Conservation (phyloP, 192 early-diverging fungal genomes). For the Piromyces sp. region DNA sequence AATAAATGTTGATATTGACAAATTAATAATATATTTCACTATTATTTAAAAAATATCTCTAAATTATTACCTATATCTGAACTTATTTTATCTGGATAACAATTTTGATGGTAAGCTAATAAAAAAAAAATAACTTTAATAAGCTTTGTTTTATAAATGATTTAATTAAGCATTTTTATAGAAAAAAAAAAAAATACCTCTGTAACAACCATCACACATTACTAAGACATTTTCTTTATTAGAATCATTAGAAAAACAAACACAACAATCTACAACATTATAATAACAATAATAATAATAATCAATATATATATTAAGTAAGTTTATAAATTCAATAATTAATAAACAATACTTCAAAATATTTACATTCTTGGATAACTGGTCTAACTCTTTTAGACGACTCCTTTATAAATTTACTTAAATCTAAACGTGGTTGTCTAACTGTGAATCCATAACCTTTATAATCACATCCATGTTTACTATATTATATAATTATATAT, state of each 20-base stretch:
- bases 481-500: conserved; percentile 5
- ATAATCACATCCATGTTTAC: conserved; percentile 87
- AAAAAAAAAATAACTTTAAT: too few relatives aligned
- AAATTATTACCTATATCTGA: neutral
- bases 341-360: neutral
- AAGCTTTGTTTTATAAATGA: too few relatives aligned
- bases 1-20: too few relatives aligned
- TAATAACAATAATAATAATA: too few relatives aligned
- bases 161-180: too few relatives aligned
- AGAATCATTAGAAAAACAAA: neutral
- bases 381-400: conserved; percentile 61
- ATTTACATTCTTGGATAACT: conserved; percentile 67
- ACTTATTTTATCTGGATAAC: neutral
- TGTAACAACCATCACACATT: neutral
- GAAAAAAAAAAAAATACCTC: neutral
- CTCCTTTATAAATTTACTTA: conserved; percentile 57
- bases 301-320: too few relatives aligned
- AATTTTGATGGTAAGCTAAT: neutral
- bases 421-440: conserved; percentile 68
- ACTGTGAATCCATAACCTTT: conserved; percentile 85
- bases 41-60: too few relatives aligned
- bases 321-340: too few relatives aligned
- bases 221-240: neutral
- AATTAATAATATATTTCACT: too few relatives aligned
- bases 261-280: neutral